Percentiles rank a stretch among this genome's conserved stretches.
Conservation (phyloP, 805 yeast species). For the Dipodascopsis tothii region DNA sequence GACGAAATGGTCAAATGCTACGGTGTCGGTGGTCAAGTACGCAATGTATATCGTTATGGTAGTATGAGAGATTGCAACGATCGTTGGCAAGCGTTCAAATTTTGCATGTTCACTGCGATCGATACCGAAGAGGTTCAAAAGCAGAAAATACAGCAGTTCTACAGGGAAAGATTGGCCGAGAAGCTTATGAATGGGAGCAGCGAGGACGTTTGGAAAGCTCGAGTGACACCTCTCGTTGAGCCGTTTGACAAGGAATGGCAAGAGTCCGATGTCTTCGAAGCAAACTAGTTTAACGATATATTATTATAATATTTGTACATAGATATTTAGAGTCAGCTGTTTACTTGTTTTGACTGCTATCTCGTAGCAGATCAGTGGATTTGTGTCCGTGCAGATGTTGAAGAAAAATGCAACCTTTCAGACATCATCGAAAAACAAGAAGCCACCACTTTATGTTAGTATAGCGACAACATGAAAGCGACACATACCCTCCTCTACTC, state of each 20-base stretch:
- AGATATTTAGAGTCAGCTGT: too few relatives aligned
- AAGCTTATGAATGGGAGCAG: constrained; percentile 59
- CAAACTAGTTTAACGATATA: not conserved
- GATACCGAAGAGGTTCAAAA: constrained; percentile 48
- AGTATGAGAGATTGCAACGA: constrained; percentile 62
- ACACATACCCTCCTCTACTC: constrained; percentile 4
- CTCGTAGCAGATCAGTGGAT: not conserved
- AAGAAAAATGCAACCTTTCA: too few relatives aligned
- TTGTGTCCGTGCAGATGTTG: not conserved
- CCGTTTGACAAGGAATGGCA: constrained; percentile 36
- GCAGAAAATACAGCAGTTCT: constrained; percentile 56
- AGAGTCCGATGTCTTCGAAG: not conserved
- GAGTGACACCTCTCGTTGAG: constrained; percentile 32
- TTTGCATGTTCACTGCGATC: constrained; percentile 60
- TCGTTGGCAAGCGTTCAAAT: constrained; percentile 68
- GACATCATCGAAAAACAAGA: not conserved
- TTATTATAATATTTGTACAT: not conserved
- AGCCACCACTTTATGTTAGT: not conserved
- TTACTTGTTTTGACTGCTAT: too few relatives aligned
- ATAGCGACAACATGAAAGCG: not conserved
- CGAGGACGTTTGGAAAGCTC: constrained; percentile 73
- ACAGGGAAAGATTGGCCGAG: constrained; percentile 53
- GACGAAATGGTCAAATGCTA: constrained; percentile 82
- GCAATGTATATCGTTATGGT: constrained; percentile 79
- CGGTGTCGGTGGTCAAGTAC: constrained; percentile 82